A percentile compares a stretch with the other conserved stretches of the same genome.
Evolutionary conservation across 805 yeast species (phyloP).

Genomic region (Wickerhamiella shivajii): DNA sequence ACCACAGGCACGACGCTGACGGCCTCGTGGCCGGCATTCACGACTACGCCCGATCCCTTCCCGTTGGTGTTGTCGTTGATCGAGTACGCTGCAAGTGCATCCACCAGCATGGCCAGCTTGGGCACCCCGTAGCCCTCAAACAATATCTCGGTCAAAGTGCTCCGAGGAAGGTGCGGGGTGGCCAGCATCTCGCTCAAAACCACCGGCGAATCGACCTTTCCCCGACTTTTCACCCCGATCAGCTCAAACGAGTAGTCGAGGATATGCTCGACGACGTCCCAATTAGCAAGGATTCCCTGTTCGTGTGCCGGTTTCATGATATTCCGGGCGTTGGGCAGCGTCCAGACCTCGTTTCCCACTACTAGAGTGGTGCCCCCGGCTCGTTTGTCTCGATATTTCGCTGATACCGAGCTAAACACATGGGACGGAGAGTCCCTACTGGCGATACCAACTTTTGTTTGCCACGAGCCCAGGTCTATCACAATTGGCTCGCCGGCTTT

Average conservation of each 20-base stretch:
- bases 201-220: constrained; percentile 59
- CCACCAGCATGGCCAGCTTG: constrained; percentile 66
- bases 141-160: constrained; percentile 61
- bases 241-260: constrained; percentile 75
- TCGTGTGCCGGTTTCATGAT: constrained; percentile 73
- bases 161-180: constrained; percentile 53
- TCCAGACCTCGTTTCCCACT: constrained; percentile 67
- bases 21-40: constrained; percentile 70
- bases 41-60: constrained; percentile 46
- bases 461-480: constrained; percentile 65
- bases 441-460: constrained; percentile 28
- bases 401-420: constrained; percentile 50
- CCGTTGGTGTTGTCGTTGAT: constrained; percentile 31
- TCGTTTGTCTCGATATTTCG: constrained; percentile 70
- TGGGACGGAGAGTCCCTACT: constrained; percentile 31
- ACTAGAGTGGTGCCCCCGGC: constrained; percentile 40
- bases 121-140: constrained; percentile 76
- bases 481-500: constrained; percentile 58
- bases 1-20: constrained; percentile 74
- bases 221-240: constrained; percentile 44
- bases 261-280: constrained; percentile 78
- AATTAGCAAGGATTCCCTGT: constrained; percentile 72
- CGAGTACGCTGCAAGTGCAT: constrained; percentile 63
- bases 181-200: constrained; percentile 69
- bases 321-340: constrained; percentile 55